phyloP scores from a whole-genome alignment of 192 early-diverging fungal genomes.

The Dissophora globulifera region DNA sequence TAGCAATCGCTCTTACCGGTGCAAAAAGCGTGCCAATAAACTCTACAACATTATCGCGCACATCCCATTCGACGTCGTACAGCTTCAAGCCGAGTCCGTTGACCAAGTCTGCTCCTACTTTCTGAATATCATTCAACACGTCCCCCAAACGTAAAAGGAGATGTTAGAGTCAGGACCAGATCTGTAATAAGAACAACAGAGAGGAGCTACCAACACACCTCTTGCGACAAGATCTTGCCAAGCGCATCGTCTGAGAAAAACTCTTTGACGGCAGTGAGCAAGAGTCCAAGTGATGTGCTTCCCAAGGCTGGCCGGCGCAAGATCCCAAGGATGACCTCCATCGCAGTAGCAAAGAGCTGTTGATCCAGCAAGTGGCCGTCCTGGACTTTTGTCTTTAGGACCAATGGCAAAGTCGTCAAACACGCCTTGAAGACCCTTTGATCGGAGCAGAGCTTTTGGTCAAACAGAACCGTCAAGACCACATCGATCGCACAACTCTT shows the following conservation, averaged over 20 bases:
- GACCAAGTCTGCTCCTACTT: conserved; percentile 45
- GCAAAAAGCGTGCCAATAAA: conserved; percentile 63
- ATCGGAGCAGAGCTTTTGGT: conserved; percentile 36
- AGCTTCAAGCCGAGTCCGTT: conserved; percentile 52
- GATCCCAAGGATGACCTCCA: conserved; percentile 33
- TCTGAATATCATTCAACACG: conserved; percentile 14
- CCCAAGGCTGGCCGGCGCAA: conserved; percentile 10
- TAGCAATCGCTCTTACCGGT: conserved; percentile 23
- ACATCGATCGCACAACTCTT: conserved; percentile 32
- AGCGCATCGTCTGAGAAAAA: conserved; percentile 38
- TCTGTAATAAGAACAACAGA: no score
- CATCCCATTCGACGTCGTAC: conserved; percentile 62
- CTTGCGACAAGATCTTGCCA: conserved; percentile 18
- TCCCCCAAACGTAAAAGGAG: no score
- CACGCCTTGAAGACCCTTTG: conserved; percentile 50
- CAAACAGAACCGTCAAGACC: conserved; percentile 29
- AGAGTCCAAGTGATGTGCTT: conserved; percentile 25
- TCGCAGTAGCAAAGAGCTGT: conserved; percentile 30
- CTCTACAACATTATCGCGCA: conserved; percentile 61
- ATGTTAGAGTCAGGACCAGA: no score
- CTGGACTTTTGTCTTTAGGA: conserved; percentile 45
- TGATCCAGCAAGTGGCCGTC: conserved; percentile 40
- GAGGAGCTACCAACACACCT: no score
- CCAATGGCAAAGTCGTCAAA: conserved; percentile 34
- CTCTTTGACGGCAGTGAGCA: conserved; percentile 30